phyloP scores from a whole-genome alignment of 2,329 filamentous ascomycete genomes.

The Colletotrichum liaoningense region DNA sequence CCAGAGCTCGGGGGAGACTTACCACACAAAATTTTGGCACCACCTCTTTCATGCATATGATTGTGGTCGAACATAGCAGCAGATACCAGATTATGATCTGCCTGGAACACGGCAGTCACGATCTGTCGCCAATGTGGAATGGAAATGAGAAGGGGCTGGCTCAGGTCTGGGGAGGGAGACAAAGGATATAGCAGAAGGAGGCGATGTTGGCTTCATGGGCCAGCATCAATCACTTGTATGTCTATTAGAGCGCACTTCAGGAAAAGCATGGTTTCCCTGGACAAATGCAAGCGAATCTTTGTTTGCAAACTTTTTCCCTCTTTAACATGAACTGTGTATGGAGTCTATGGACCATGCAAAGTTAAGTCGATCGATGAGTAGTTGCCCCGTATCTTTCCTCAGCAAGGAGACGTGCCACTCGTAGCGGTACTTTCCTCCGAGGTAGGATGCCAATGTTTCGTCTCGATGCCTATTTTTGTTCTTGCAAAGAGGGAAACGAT shows the following conservation, averaged over 20 bases:
- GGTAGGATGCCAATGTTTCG: too few relatives aligned
- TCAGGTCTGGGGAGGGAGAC: not conserved
- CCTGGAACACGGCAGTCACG: conserved; percentile 30
- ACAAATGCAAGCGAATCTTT: conserved; percentile 30
- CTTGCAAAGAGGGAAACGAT: too few relatives aligned
- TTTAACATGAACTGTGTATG: not conserved
- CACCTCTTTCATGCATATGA: conserved; percentile 33
- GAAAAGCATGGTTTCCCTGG: conserved; percentile 24
- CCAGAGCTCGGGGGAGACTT: conserved; percentile 27
- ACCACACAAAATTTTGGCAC: conserved; percentile 30
- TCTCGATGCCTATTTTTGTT: too few relatives aligned
- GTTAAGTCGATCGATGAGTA: too few relatives aligned
- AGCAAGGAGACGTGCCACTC: too few relatives aligned
- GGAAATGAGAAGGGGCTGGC: conserved; percentile 15
- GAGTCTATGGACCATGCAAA: not conserved
- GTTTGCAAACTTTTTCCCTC: not conserved
- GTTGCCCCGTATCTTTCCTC: too few relatives aligned
- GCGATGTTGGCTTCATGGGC: conserved; percentile 10
- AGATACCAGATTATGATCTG: conserved; percentile 32
- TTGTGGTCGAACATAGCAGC: conserved; percentile 35
- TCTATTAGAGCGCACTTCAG: conserved; percentile 34
- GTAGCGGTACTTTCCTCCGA: too few relatives aligned
- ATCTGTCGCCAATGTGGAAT: conserved; percentile 33
- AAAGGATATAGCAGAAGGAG: conserved; percentile 9
- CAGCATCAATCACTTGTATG: conserved; percentile 29